Evolutionary conservation across 306 rosid species (phyloP).

Genomic region (Spatholobus suberectus): DNA sequence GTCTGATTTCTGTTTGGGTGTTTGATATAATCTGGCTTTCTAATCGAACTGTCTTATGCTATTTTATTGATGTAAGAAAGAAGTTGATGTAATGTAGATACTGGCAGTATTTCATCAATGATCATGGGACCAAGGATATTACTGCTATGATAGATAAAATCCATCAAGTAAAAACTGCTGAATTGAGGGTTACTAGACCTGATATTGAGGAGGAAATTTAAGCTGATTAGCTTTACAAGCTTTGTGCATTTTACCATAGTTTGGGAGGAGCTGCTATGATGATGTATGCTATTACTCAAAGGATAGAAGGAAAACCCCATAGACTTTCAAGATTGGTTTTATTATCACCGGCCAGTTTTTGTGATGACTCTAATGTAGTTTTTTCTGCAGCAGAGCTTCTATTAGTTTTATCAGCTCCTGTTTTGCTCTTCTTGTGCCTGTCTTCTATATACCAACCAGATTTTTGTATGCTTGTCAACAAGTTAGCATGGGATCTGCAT

Average conservation of each 20-base stretch:
- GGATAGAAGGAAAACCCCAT: slow-evolving; percentile 77
- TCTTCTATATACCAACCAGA: slow-evolving; percentile 87
- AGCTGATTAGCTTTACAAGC: slow-evolving; percentile 75
- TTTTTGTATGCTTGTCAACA: slow-evolving; percentile 92
- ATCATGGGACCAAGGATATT: slow-evolving; percentile 88
- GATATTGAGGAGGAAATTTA: slow-evolving; percentile 61
- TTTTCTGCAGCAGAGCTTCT: slow-evolving; percentile 64
- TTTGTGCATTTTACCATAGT: slow-evolving; percentile 86
- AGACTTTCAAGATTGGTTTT: slow-evolving; percentile 85
- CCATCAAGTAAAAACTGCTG: slow-evolving; percentile 75
- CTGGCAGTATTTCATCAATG: slow-evolving; percentile 90
- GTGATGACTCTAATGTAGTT: slow-evolving; percentile 68
- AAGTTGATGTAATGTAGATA: slow-evolving; percentile 62
- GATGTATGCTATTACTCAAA: slow-evolving; percentile 71
- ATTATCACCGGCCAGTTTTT: slow-evolving; percentile 94
- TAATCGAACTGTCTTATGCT: neutral
- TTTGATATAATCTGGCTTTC: neutral
- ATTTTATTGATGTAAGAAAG: slow-evolving; percentile 4
- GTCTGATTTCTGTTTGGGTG: neutral
- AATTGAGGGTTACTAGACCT: slow-evolving; percentile 74
- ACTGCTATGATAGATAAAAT: slow-evolving; percentile 92
- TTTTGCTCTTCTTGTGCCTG: slow-evolving; percentile 74
- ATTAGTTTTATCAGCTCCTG: slow-evolving; percentile 63
- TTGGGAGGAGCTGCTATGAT: slow-evolving; percentile 90
- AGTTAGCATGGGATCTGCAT: slow-evolving; percentile 89